These are phyloP conservation scores for Chimonanthus salicifolius DNA, from an alignment of 164 flowering plant genomes.

Conservation along the genomic window DNA sequence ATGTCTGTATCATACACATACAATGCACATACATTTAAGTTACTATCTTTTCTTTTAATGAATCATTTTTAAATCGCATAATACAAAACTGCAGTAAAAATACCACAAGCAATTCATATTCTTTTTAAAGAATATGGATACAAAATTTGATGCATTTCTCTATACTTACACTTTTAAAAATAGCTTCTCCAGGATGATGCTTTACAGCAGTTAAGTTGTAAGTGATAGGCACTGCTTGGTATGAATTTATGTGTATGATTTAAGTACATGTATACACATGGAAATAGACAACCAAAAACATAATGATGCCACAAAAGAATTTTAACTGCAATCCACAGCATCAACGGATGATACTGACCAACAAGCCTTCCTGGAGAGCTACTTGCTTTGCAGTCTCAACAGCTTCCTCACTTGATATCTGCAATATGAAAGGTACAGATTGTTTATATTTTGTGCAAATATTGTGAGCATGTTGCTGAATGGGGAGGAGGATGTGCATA, in stretches of 20 bases:
- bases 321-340: not conserved
- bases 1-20: no score
- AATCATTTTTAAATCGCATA: no score
- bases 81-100: no score
- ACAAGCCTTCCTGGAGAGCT: constrained; percentile 89
- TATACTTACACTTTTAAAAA: no score
- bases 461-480: no score
- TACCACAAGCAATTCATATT: no score
- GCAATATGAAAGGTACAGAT: constrained; percentile 4
- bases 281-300: not conserved
- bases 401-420: constrained; percentile 92
- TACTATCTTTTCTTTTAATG: no score
- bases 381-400: constrained; percentile 87
- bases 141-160: no score
- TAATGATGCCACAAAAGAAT: not conserved
- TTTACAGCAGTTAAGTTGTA: not conserved
- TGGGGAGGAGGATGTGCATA: no score
- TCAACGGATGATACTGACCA: constrained; percentile 46
- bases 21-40: no score
- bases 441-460: not conserved
- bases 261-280: not conserved
- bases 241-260: not conserved
- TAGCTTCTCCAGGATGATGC: no score
- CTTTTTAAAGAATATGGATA: no score
- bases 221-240: not conserved